A percentile compares a stretch with the other conserved stretches of the same genome.
These are phyloP conservation scores for Fraxinus latifolia DNA, from an alignment of 305 asterid species.

Conservation along the genomic window DNA sequence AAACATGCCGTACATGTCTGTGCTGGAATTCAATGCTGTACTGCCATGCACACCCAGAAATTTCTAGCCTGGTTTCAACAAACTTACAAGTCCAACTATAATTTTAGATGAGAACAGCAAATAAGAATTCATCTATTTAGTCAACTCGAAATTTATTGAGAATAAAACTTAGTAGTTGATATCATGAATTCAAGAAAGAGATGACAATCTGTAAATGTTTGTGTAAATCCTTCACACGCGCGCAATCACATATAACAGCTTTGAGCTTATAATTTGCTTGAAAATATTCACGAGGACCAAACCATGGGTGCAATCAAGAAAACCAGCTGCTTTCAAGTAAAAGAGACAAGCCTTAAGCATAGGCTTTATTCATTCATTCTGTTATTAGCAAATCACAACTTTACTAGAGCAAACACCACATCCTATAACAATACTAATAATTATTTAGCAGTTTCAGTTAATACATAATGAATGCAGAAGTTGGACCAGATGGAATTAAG, in stretches of 20 bases:
- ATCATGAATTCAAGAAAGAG: not conserved
- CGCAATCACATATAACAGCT: not conserved
- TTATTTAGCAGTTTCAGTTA: not conserved
- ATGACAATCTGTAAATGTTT: not conserved
- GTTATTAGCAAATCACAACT: constrained; percentile 25
- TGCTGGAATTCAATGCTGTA: not conserved
- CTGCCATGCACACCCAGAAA: not conserved
- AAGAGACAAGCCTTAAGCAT: not conserved
- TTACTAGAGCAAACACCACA: not conserved
- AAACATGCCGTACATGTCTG: constrained; percentile 17
- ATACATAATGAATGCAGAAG: not conserved
- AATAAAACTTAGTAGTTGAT: not conserved
- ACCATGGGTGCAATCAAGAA: not conserved
- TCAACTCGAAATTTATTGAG: too few relatives aligned
- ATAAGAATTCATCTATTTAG: too few relatives aligned
- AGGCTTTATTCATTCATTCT: constrained; percentile 26
- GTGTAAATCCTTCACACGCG: not conserved
- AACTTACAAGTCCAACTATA: not conserved
- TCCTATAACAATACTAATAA: not conserved
- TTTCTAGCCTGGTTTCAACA: not conserved
- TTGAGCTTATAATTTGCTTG: not conserved
- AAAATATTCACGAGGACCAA: not conserved
- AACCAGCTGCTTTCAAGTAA: not conserved
- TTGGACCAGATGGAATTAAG: not conserved
- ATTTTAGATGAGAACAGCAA: too few relatives aligned